Conservation (phyloP, 2,329 filamentous ascomycete genomes). For the Colletotrichum abscissum region DNA sequence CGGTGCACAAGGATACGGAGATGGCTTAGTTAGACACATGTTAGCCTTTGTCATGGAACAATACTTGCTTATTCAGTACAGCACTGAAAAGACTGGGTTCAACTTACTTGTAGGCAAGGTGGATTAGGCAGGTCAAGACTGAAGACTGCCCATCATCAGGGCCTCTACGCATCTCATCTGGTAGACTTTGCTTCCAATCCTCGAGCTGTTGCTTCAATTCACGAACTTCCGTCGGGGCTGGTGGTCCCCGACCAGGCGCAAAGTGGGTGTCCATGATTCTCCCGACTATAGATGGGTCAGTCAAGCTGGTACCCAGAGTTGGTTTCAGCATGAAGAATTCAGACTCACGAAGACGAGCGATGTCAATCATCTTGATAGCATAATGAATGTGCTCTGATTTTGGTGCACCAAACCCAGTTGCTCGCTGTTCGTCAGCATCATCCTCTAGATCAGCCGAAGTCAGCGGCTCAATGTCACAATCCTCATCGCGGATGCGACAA, state of each 20-base stretch:
- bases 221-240: constrained; percentile 42
- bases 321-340: too few species aligned
- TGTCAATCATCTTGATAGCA: constrained; percentile 51
- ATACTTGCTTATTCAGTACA: background rate
- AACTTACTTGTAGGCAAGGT: constrained; percentile 50
- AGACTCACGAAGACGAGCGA: constrained; percentile 46
- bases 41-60: background rate
- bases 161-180: constrained; percentile 42
- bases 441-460: constrained; percentile 45
- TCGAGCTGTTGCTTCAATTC: constrained; percentile 45
- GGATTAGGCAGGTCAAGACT: constrained; percentile 49
- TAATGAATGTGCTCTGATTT: constrained; percentile 48
- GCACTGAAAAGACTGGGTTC: background rate
- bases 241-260: constrained; percentile 45
- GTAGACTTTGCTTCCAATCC: constrained; percentile 48
- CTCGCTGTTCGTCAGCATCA: constrained; percentile 38
- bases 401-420: constrained; percentile 44
- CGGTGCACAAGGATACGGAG: constrained; percentile 50
- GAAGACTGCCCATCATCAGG: constrained; percentile 47
- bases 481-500: constrained; percentile 50
- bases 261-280: constrained; percentile 50
- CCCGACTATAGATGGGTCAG: constrained; percentile 40
- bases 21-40: constrained; percentile 39
- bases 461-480: constrained; percentile 51
- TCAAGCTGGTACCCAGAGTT: too few species aligned